Evolutionary conservation across 805 yeast species (phyloP).

Genomic region (Kodamaea sagamina): DNA sequence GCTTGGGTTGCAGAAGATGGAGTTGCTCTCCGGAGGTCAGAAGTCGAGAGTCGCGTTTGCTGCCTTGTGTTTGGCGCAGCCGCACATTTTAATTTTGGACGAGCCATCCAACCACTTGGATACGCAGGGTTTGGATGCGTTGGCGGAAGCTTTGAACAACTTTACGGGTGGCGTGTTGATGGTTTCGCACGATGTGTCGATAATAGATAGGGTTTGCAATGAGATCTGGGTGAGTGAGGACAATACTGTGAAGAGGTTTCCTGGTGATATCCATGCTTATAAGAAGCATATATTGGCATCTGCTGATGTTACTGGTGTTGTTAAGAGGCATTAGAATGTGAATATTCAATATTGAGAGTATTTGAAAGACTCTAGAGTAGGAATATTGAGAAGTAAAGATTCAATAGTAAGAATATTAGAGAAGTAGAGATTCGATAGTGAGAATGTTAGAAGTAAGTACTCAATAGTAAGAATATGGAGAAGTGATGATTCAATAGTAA

Average conservation of each 20-base stretch:
- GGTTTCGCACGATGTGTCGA: constrained; percentile 97
- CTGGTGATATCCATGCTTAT: constrained; percentile 84
- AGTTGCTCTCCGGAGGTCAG: constrained; percentile 93
- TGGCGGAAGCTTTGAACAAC: constrained; percentile 81
- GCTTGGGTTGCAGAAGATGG: constrained; percentile 87
- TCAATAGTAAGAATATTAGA: background rate
- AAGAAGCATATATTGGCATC: constrained; percentile 79
- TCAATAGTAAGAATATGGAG: too few species aligned
- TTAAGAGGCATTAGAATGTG: constrained; percentile 73
- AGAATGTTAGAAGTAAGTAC: too few species aligned
- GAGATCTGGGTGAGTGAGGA: constrained; percentile 96
- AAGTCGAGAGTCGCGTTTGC: constrained; percentile 98
- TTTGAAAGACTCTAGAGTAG: background rate
- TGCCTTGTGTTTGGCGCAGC: constrained; percentile 83
- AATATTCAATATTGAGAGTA: background rate
- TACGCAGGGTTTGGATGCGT: constrained; percentile 96
- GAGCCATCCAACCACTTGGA: constrained; percentile 99
- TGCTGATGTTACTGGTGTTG: constrained; percentile 88
- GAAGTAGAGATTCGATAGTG: too few species aligned
- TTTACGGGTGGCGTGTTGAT: constrained; percentile 95
- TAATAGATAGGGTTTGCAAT: constrained; percentile 84
- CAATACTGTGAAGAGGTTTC: constrained; percentile 74
- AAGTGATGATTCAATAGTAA: too few species aligned
- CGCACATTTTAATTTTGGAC: constrained; percentile 89
- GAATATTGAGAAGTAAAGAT: background rate